Conservation (phyloP, 2,329 filamentous ascomycete species). For the Fusarium robinianum region DNA sequence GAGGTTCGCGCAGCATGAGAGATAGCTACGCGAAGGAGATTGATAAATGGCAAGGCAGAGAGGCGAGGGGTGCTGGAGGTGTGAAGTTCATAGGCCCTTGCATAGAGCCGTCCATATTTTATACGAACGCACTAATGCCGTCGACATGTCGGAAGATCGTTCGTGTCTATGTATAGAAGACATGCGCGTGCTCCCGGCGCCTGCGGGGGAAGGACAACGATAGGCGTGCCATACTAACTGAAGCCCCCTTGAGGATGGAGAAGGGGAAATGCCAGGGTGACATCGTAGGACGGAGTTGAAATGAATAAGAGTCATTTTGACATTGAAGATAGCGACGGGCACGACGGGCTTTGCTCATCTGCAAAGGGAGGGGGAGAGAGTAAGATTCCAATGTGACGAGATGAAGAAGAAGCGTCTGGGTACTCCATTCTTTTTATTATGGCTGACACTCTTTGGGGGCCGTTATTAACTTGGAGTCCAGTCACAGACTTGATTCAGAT, state of each 20-base stretch:
- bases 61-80: too few species aligned
- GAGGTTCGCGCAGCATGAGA: neutral
- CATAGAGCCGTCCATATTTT: too few species aligned
- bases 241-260: constrained; percentile 3
- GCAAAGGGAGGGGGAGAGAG: constrained; percentile 3
- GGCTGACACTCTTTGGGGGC: neutral
- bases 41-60: too few species aligned
- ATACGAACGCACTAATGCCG: constrained; percentile 2
- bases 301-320: constrained; percentile 13
- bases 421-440: neutral
- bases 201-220: neutral
- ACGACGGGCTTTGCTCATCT: neutral
- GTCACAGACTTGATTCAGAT: too few species aligned
- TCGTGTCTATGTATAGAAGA: constrained; percentile 33
- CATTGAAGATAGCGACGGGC: constrained; percentile 9
- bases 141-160: constrained; percentile 9
- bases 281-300: constrained; percentile 17
- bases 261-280: constrained; percentile 23
- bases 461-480: neutral
- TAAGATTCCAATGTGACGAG: constrained; percentile 3
- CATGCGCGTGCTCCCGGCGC: constrained; percentile 3
- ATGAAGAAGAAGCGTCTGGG: constrained; percentile 1
- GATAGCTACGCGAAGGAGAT: neutral
- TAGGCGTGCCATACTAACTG: too few species aligned
- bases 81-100: too few species aligned